Conservation (phyloP, 2,329 filamentous ascomycete species). For the Diaporthe sp. region DNA sequence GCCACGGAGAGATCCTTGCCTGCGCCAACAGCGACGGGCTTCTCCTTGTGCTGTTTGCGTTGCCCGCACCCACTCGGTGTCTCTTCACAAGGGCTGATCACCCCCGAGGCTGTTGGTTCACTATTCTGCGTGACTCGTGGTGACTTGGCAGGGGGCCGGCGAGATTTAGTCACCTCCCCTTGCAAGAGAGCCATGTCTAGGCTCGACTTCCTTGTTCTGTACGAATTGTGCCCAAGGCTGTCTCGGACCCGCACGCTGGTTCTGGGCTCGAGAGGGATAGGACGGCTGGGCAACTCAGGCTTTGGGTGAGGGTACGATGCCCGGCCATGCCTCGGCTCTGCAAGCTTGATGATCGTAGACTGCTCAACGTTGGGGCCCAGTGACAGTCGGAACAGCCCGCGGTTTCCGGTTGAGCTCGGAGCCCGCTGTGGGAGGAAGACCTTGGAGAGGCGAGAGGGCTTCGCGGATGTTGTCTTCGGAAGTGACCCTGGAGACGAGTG, state of each 20-base stretch:
- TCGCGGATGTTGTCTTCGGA: not conserved
- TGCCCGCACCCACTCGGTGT: not conserved
- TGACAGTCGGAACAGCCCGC: conserved; percentile 35
- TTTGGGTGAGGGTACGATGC: not conserved
- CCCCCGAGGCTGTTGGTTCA: not conserved
- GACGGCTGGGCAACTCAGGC: not conserved
- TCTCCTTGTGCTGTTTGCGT: not conserved
- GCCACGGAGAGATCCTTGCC: conserved; percentile 53
- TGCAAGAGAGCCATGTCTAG: conserved; percentile 38
- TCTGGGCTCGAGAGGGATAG: not conserved
- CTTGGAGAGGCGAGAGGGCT: conserved; percentile 31
- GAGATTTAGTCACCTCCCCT: conserved; percentile 34
- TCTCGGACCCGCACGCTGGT: not conserved
- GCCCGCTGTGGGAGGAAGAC: not conserved
- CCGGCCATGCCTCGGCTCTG: not conserved
- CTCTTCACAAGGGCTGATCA: not conserved
- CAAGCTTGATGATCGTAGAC: conserved; percentile 22
- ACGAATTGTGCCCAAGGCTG: not conserved
- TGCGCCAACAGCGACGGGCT: not conserved
- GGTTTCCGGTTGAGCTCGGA: not conserved
- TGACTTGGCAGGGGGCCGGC: conserved; percentile 15
- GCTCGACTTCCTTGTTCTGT: conserved; percentile 20
- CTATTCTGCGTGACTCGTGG: not conserved
- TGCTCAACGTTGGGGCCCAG: conserved; percentile 26
- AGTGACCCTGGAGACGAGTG: not conserved